Evolutionary conservation across 2,329 filamentous ascomycete species (phyloP).

Genomic region (Cladophialophora bantiana): DNA sequence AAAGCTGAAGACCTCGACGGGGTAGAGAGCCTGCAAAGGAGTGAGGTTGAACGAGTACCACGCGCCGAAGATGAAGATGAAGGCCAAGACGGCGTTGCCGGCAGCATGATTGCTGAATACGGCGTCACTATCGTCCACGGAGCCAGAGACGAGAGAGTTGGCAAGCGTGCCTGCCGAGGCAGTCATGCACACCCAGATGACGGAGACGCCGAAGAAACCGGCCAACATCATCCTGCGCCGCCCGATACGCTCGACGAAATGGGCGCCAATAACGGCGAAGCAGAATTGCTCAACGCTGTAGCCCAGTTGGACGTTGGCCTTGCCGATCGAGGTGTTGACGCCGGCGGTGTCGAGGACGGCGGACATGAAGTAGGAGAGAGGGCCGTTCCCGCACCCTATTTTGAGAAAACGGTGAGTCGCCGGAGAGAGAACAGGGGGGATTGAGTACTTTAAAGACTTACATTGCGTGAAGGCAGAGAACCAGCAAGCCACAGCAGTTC

Average conservation of each 20-base stretch:
- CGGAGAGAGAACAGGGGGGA: neutral
- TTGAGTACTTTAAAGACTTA: slow-evolving; percentile 23
- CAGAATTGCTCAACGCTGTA: slow-evolving; percentile 63
- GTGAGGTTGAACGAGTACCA: slow-evolving; percentile 59
- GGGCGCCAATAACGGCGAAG: slow-evolving; percentile 62
- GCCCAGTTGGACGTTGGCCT: slow-evolving; percentile 63
- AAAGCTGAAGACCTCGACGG: slow-evolving; percentile 61
- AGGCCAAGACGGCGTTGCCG: slow-evolving; percentile 57
- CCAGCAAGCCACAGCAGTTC: slow-evolving; percentile 60
- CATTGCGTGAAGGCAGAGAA: slow-evolving; percentile 62
- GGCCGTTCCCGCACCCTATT: slow-evolving; percentile 43
- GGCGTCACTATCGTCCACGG: slow-evolving; percentile 35
- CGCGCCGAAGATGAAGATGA: slow-evolving; percentile 63
- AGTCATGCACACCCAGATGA: slow-evolving; percentile 61
- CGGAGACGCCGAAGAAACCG: slow-evolving; percentile 57
- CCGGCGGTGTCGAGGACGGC: slow-evolving; percentile 62
- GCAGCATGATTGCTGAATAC: slow-evolving; percentile 47
- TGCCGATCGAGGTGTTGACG: slow-evolving; percentile 55
- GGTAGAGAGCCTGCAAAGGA: slow-evolving; percentile 58
- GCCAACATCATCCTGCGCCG: slow-evolving; percentile 64
- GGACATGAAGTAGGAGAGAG: slow-evolving; percentile 63
- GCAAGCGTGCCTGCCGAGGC: slow-evolving; percentile 52
- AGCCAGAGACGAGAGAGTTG: slow-evolving; percentile 30
- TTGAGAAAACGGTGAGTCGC: neutral
- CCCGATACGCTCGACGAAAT: slow-evolving; percentile 64